These are phyloP conservation scores for Dalbergia cultrata DNA, from an alignment of 306 rosid genomes.

Conservation along the genomic window DNA sequence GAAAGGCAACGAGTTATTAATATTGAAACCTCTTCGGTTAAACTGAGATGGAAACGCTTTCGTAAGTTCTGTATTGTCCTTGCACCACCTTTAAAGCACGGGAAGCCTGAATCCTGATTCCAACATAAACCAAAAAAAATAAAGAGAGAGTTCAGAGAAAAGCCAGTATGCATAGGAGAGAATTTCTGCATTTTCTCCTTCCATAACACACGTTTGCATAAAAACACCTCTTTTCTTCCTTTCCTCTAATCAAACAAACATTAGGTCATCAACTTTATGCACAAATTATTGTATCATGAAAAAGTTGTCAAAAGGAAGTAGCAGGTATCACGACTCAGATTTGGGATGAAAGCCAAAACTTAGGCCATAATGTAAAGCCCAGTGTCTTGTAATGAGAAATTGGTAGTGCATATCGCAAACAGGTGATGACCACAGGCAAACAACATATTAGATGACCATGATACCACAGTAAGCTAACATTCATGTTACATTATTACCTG, in stretches of 20 bases:
- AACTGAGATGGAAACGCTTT: slow-evolving; percentile 90
- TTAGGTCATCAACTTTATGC: slow-evolving; percentile 1
- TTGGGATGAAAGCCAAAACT: slow-evolving; percentile 15
- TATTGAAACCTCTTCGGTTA: slow-evolving; percentile 94
- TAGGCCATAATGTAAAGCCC: slow-evolving; percentile 22
- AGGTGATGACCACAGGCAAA: slow-evolving; percentile 11
- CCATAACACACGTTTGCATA: slow-evolving; percentile 24
- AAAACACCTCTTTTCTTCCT: background rate
- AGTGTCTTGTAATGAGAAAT: slow-evolving; percentile 10
- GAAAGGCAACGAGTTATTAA: slow-evolving; percentile 5
- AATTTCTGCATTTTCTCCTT: slow-evolving; percentile 17
- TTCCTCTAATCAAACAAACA: slow-evolving; percentile 6
- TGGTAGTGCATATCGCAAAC: slow-evolving; percentile 28
- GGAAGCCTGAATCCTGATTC: slow-evolving; percentile 93
- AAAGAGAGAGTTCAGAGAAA: slow-evolving; percentile 39
- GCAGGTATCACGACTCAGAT: slow-evolving; percentile 5
- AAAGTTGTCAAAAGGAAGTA: too few relatives aligned
- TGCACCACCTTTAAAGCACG: slow-evolving; percentile 97
- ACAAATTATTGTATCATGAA: background rate
- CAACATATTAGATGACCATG: slow-evolving; percentile 17
- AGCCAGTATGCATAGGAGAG: slow-evolving; percentile 7
- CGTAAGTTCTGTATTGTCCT: slow-evolving; percentile 97
- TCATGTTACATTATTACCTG: slow-evolving; percentile 90
- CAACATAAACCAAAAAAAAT: slow-evolving; percentile 38
- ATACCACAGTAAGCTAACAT: slow-evolving; percentile 35